Conservation (phyloP, 495 filamentous ascomycete genomes). For the Penicillium pancosmium region DNA sequence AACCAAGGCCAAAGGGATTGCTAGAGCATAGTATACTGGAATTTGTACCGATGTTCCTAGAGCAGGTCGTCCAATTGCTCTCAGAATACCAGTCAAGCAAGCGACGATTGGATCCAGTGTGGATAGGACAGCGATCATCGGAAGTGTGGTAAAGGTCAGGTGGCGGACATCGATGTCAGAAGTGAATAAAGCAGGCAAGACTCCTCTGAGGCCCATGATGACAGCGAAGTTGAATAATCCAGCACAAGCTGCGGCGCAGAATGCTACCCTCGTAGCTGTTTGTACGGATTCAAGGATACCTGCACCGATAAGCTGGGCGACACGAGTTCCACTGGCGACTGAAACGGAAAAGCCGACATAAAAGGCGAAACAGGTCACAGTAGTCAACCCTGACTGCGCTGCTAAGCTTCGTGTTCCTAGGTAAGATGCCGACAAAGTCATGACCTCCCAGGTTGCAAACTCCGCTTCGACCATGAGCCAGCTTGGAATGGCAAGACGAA, state of each 20-base stretch:
- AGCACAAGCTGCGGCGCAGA: constrained; percentile 14
- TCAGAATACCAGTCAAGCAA: constrained; percentile 24
- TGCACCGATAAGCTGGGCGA: constrained; percentile 65
- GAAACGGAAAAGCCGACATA: constrained; percentile 65
- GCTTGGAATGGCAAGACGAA: constrained; percentile 58
- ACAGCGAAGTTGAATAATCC: constrained; percentile 24
- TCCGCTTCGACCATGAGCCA: constrained; percentile 60
- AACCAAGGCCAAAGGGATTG: constrained; percentile 25
- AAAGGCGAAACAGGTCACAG: constrained; percentile 57
- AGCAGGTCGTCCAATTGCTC: constrained; percentile 23
- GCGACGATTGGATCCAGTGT: constrained; percentile 31
- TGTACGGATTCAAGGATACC: constrained; percentile 34
- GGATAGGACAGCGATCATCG: constrained; percentile 31
- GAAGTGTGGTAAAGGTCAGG: constrained; percentile 24
- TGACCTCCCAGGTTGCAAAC: constrained; percentile 59
- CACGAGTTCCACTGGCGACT: constrained; percentile 63
- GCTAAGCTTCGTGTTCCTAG: constrained; percentile 46
- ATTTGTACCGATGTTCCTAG: constrained; percentile 17
- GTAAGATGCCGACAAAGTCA: constrained; percentile 54
- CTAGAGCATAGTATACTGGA: constrained; percentile 16
- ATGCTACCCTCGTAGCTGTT: constrained; percentile 24
- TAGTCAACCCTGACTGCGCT: constrained; percentile 61
- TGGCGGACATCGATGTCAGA: constrained; percentile 39
- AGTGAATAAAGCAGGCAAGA: constrained; percentile 38
- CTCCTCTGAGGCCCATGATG: not conserved